Base-by-base conservation (phyloP, 208 protist species). In the Crithidia bombi region DNA sequence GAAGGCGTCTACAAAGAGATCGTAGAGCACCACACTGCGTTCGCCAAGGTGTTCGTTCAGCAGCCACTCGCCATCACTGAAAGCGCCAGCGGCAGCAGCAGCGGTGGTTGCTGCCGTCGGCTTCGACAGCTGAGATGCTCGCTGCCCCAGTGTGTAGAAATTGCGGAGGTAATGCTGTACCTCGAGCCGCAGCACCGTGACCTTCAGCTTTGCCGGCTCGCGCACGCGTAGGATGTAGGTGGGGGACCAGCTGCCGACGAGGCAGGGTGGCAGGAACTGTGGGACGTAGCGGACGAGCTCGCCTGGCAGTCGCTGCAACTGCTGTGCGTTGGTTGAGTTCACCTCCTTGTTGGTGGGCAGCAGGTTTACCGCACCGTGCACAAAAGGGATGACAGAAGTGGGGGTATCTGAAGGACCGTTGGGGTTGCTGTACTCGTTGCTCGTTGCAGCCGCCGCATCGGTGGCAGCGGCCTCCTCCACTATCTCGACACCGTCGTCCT, bases 311-410 rank as follows among this genome's bases (percentile, higher is more conserved):
- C 76, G 74, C 50, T 78, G 69, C 63, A 96, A 75, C 82, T 93
- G 81, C 23, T 65, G 47, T 49, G 74, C 61, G 62, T 96, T 96
- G 0, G 83, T 76, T 4, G n/a, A 58, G 43, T 87, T 55, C 10
- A 94, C 91, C 47, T 94, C 72, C 19, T 44, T 39, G 58, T 96
- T 96, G 6, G 91, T 96, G 2, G 91, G 89, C n/a, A 96, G 78
- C 0, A 96, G 69, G 50, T 89, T 91, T 47, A 96, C 86, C 15
- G 87, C 85, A 12, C 73, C 82, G 17, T 83, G 73, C 2, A 92
- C 82, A 26, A 84, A 86, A 9, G 65, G 38, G 14, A 36, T 39
- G 30, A 33, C 23, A 26, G 46, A 23, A 14, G 41, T 51, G 33
- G 30, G 11, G 39, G 7, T 15, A 30, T 43, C 56, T 65, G 38